These are phyloP conservation scores for Wallacemonas sp. DNA, from an alignment of 208 protist genomes.

Conservation along the genomic window DNA sequence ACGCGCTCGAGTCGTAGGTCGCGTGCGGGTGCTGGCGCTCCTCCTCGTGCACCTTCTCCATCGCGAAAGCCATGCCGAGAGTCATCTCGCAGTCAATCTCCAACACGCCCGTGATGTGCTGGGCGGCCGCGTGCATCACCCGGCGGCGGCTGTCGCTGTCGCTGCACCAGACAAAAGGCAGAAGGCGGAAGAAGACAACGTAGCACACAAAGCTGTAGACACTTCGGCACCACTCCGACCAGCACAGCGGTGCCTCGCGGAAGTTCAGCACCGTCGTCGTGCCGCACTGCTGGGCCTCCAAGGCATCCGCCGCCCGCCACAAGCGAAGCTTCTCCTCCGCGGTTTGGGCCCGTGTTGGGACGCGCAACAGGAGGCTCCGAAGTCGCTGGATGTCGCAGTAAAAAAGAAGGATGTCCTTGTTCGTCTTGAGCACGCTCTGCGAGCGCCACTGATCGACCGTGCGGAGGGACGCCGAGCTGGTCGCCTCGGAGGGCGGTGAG, in stretches of 20 bases:
- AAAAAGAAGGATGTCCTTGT: slow-evolving; percentile 47
- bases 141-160: slow-evolving; percentile 15
- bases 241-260: slow-evolving; percentile 40
- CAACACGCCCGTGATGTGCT: slow-evolving; percentile 35
- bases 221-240: slow-evolving; percentile 38
- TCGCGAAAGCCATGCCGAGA: slow-evolving; percentile 13
- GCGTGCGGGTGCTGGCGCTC: neutral
- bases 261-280: slow-evolving; percentile 45
- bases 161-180: slow-evolving; percentile 24
- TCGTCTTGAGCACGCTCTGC: slow-evolving; percentile 13
- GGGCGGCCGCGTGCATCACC: slow-evolving; percentile 38
- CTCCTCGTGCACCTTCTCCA: neutral
- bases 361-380: slow-evolving; percentile 31
- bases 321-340: slow-evolving; percentile 37
- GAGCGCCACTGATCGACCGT: slow-evolving; percentile 35
- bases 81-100: slow-evolving; percentile 50
- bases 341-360: slow-evolving; percentile 30
- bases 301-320: slow-evolving; percentile 30
- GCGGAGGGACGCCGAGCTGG: too few species aligned
- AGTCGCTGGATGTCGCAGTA: slow-evolving; percentile 62
- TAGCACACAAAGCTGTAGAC: slow-evolving; percentile 48
- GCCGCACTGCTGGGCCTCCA: slow-evolving; percentile 57
- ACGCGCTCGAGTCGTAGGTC: neutral
- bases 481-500: slow-evolving; percentile 12
- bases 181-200: slow-evolving; percentile 43